Base-by-base conservation (phyloP, 257 asterid species). In the Jacaranda mimosifolia region DNA sequence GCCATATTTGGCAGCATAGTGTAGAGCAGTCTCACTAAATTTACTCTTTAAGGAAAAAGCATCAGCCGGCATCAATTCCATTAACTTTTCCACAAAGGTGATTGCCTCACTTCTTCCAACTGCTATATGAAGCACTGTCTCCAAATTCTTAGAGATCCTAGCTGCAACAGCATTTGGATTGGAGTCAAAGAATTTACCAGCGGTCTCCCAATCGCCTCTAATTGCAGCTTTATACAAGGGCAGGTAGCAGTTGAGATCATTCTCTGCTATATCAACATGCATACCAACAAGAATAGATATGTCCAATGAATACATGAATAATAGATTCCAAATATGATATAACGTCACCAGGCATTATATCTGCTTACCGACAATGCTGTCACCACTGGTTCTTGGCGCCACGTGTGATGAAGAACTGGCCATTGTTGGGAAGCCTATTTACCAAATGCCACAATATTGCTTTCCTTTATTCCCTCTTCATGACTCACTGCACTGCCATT, bases 1-100 rank as follows among this genome's bases (percentile, higher is more conserved):
- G 32, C 84, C 87, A 72, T 71, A 76, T n/a, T 68, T 72, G 55
- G 87, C 87, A 39, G 84, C 82, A 68, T 60, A 76, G 70, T 83
- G 87, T 7, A 83, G 77, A 36, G 89, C 78, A n/a, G 85, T 85
- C 36, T 80, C 83, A 4, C 65, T 45, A 77, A 77, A 76, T 14
- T 21, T 65, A 75, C 78, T 81, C 68, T 39, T 80, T n/a, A 43
- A 35, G 21, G 82, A 58, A 46, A 85, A 35, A 40, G 81, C 75
- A 19, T 77, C 58, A 0, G 39, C 32, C 10, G 83, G 80, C 81
- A 85, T 80, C 68, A 53, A 35, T 21, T 74, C 76, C 32, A 85
- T 60, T 39, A 83, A 72, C 74, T 73, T 81, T 35, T 59, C 79
- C 77, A 68, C 60, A 68, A 81, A 73, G 9, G 13, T 43, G 48